Evolutionary conservation across 768 basidiomycete species (phyloP).

Genomic region (Cubamyces lactineus): DNA sequence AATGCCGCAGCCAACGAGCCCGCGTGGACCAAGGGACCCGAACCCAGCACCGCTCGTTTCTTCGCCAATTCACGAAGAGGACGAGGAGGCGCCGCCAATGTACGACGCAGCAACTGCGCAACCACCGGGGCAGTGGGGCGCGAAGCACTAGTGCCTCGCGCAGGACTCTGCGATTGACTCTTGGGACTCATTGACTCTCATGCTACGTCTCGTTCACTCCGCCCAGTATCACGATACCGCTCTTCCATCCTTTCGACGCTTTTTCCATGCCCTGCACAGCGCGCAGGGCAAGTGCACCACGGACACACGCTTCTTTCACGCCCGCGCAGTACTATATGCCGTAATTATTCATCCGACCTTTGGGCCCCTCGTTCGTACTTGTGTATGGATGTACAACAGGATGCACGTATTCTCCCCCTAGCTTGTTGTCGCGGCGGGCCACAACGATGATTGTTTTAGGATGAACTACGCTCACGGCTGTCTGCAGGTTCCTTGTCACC

Average conservation of each 20-base stretch:
- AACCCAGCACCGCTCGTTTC: conserved; percentile 16
- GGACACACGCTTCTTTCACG: conserved; percentile 2
- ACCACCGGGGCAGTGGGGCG: conserved; percentile 58
- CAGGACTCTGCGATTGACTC: conserved; percentile 1
- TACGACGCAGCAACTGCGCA: conserved; percentile 61
- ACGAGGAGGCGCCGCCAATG: conserved; percentile 50
- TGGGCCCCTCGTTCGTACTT: conserved; percentile 19
- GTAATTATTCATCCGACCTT: conserved; percentile 36
- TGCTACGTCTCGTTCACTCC: neutral
- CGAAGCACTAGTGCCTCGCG: conserved; percentile 32
- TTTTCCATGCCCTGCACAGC: neutral
- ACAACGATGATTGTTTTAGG: too few relatives aligned
- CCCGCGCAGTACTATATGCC: conserved; percentile 9
- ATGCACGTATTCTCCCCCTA: neutral
- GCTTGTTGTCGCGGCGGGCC: too few relatives aligned
- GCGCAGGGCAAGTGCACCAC: neutral
- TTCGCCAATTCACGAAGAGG: conserved; percentile 19
- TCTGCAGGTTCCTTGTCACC: neutral
- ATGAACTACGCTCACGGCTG: too few relatives aligned
- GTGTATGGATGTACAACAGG: conserved; percentile 18
- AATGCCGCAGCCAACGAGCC: conserved; percentile 24
- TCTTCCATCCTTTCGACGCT: neutral
- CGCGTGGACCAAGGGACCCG: conserved; percentile 26
- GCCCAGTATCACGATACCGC: neutral
- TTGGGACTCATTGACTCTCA: conserved; percentile 7